Evolutionary conservation across 148 eudicot species (phyloP), one percentile per base, ranked within the genome.

Genomic region (Cornus kousa): DNA sequence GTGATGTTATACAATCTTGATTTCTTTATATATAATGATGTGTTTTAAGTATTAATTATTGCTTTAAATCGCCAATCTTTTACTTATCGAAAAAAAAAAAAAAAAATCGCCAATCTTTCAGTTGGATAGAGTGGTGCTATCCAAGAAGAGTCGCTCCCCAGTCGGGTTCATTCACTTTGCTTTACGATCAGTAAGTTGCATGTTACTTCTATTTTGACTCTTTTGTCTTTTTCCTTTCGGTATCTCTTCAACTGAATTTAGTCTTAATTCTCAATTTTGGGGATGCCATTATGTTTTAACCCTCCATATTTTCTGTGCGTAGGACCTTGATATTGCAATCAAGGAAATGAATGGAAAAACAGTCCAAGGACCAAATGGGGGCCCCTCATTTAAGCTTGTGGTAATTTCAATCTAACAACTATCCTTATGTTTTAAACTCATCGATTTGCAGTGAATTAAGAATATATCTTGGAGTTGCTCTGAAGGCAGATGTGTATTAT

Each of bases 281-380:
- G 67, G 13, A 76, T 40, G 60, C 62, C 43, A 9, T 66, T 67
- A 39, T 46, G 40, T 16, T 65, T 3, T 74, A 55, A 37, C 4
- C 33, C 35, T 74, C 65, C 46, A 33, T 40, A 67, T 66, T 78
- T 64, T 31, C 53, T 72, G 39, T 22, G 31, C 19, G 11, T 59
- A 92, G 96, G 88, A 86, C 76, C 89, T 92, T 82, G 96, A 92
- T 73, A 79, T 65, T 74, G 93, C 96, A 73, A 79, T 91, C 55
- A 85, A 72, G 72, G 84, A 74, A 80, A 73, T 92, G 89, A 83
- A 88, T 83, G 90, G 84, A 39, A 92, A 78, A 81, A 74, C 83
- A 65, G 84, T 90, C 39, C 83, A 77, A n/a, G 90, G 89, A 59
- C 88, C 88, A 40, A 80, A 53, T 28, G 88, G 81, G 31, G 88